Conservation (phyloP, 352 stramenopile genomes). For the Phytopythium kandeliae region DNA sequence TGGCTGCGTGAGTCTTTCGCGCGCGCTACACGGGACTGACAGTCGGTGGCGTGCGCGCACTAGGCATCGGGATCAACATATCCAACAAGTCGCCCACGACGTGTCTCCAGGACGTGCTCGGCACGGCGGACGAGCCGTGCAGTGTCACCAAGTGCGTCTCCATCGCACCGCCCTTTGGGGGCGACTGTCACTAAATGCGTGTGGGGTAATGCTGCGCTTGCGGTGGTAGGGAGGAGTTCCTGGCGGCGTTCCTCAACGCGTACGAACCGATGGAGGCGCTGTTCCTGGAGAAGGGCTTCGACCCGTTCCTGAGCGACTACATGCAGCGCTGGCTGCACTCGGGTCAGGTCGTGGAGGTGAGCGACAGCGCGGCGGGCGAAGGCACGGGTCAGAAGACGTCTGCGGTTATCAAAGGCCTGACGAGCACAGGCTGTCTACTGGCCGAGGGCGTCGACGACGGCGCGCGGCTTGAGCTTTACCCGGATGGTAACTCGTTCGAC, state of each 20-base stretch:
- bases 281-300: conserved; percentile 79
- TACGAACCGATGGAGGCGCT: conserved; percentile 83
- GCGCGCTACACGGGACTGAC: too few relatives aligned
- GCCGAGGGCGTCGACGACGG: conserved; percentile 45
- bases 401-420: conserved; percentile 76
- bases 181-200: not conserved
- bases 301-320: conserved; percentile 83
- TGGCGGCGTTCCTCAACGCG: conserved; percentile 84
- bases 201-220: conserved; percentile 1
- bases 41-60: too few relatives aligned
- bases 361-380: conserved; percentile 30
- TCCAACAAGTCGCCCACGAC: conserved; percentile 83
- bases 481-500: conserved; percentile 88
- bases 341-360: conserved; percentile 77
- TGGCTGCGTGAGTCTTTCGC: not conserved
- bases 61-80: conserved; percentile 89
- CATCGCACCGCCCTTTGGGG: too few relatives aligned
- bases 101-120: conserved; percentile 81
- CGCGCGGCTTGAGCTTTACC: conserved; percentile 79
- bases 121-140: conserved; percentile 44
- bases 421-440: conserved; percentile 70
- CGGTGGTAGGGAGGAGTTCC: conserved; percentile 65
- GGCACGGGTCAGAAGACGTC: conserved; percentile 30
- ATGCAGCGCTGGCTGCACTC: conserved; percentile 81
- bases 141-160: conserved; percentile 75